Evolutionary conservation across 768 basidiomycete species (phyloP).

Genomic region (Pleurotus pulmonarius): DNA sequence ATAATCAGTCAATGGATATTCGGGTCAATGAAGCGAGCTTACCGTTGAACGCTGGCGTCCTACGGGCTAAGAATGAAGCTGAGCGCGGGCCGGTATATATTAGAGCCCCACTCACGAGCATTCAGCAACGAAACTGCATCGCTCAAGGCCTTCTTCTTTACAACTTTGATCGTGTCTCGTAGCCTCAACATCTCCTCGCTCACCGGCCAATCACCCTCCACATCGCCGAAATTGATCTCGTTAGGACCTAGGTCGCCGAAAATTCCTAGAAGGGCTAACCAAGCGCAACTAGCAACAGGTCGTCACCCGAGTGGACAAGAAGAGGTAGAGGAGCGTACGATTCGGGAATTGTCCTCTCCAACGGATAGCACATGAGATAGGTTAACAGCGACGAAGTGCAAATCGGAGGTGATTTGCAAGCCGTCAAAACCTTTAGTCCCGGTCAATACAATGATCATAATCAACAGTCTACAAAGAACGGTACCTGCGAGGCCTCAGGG

Average conservation of each 20-base stretch:
- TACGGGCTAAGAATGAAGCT: neutral
- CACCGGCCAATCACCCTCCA: neutral
- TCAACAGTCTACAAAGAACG: too few relatives aligned
- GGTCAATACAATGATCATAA: neutral
- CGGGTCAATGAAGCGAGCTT: neutral
- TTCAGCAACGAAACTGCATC: neutral
- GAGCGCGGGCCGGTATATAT: too few relatives aligned
- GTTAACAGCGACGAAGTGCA: neutral
- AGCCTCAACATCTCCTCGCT: neutral
- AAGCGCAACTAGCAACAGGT: neutral
- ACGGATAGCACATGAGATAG: neutral
- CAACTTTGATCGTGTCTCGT: neutral
- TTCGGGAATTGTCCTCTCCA: neutral
- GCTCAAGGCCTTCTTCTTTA: slow-evolving; percentile 1
- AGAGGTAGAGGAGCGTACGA: neutral
- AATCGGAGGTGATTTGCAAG: neutral
- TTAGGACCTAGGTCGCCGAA: neutral
- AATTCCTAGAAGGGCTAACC: neutral
- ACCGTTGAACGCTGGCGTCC: neutral
- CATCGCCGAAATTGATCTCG: neutral
- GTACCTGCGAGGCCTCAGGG: neutral
- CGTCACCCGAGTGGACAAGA: neutral
- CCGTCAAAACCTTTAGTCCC: neutral
- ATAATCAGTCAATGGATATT: neutral
- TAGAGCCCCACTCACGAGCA: neutral